Conservation (phyloP, 257 asterid species). For the Solanum commersonii region DNA sequence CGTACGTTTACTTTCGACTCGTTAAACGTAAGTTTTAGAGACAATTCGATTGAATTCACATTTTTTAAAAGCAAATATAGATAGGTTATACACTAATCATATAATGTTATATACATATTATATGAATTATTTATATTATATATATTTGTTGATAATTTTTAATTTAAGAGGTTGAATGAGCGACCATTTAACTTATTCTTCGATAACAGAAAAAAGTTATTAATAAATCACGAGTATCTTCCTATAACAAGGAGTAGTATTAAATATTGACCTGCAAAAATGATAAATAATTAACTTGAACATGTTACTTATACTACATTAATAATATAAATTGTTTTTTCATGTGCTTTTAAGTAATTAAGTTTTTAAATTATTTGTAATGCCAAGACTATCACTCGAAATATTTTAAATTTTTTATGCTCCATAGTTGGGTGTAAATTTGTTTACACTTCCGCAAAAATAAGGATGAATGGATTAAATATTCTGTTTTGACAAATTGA, state of each 20-base stretch:
- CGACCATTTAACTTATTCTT: neutral
- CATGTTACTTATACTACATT: neutral
- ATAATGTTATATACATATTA: too few species aligned
- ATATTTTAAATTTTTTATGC: neutral
- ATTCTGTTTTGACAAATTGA: neutral
- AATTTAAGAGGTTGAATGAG: neutral
- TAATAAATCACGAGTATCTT: neutral
- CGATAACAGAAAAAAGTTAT: neutral
- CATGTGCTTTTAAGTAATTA: neutral
- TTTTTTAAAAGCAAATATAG: neutral
- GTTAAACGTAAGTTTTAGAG: too few species aligned
- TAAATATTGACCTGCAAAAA: neutral
- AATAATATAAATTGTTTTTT: neutral
- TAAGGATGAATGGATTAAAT: neutral
- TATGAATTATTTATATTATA: too few species aligned
- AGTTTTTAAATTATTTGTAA: neutral
- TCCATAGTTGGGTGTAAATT: neutral
- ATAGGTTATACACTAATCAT: neutral
- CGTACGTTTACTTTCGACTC: neutral
- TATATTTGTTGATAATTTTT: too few species aligned
- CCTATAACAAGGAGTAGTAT: neutral
- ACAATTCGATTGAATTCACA: neutral
- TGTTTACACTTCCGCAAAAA: neutral
- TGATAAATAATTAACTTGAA: neutral
- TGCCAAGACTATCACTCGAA: neutral